Evolutionary conservation across 75 land plant species (phyloP).

Genomic region (Cryptomeria japonica): DNA sequence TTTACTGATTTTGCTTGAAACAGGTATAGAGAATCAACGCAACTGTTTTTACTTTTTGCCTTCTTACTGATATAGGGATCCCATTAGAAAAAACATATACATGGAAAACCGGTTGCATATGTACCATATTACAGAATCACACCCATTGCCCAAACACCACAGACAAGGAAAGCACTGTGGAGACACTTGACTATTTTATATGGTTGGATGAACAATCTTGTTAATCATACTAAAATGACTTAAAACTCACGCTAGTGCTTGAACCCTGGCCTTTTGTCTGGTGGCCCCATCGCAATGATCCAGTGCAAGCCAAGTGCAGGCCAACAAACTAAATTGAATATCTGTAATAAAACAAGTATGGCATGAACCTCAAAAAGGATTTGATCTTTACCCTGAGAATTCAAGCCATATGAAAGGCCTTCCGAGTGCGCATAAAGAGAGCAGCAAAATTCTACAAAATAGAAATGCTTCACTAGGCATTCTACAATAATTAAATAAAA

Average conservation of each 20-base stretch:
- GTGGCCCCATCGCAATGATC: neutral
- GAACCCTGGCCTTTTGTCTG: neutral
- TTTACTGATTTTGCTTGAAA: neutral
- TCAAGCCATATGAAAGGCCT: neutral
- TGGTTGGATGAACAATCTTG: neutral
- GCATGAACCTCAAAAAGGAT: neutral
- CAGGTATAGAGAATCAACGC: neutral
- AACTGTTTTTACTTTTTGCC: too few species aligned
- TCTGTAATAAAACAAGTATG: neutral
- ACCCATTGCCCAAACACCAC: neutral
- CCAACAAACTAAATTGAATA: neutral
- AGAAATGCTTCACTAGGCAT: neutral
- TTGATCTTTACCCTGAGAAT: neutral
- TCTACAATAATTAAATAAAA: neutral
- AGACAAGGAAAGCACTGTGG: neutral
- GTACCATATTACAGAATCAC: neutral
- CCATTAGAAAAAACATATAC: neutral
- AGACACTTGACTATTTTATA: neutral
- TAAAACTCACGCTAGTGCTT: neutral
- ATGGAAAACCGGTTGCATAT: neutral
- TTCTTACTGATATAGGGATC: neutral
- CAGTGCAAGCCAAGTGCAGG: neutral
- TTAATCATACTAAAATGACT: neutral
- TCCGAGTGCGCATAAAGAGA: neutral
- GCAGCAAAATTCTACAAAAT: neutral